A percentile compares a stretch with the other conserved stretches of the same genome.
Conservation (phyloP, 169 alveolate genomes). For the Amoebophrya sp. region DNA sequence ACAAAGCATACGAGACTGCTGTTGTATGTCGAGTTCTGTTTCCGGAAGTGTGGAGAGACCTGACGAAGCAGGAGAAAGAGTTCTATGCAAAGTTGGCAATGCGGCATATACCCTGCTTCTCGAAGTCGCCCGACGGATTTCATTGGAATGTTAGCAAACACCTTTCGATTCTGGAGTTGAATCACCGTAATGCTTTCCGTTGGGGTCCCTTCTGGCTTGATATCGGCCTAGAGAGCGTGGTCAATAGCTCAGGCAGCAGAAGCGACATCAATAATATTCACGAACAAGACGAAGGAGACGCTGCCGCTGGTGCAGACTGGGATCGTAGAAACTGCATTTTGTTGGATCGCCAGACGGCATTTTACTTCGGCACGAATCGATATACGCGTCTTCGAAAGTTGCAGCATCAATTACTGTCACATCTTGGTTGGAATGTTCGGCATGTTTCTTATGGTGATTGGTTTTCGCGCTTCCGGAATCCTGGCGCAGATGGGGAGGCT, state of each 20-base stretch:
- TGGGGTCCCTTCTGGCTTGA: background rate
- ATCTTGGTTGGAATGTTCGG: background rate
- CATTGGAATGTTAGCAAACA: background rate
- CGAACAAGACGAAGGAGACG: too few relatives aligned
- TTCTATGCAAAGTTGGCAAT: background rate
- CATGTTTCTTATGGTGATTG: background rate
- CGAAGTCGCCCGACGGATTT: background rate
- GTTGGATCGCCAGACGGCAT: background rate
- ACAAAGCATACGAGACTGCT: background rate
- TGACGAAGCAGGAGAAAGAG: background rate
- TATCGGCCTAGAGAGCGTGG: background rate
- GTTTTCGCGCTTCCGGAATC: background rate
- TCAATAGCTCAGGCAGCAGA: too few relatives aligned
- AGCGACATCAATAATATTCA: too few relatives aligned
- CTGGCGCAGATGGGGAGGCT: background rate
- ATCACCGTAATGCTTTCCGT: background rate
- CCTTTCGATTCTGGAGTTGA: background rate
- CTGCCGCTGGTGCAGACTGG: background rate
- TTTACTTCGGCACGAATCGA: background rate
- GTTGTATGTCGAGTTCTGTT: background rate
- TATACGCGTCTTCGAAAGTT: background rate
- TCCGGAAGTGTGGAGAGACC: background rate
- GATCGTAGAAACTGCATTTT: background rate
- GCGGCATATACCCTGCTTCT: background rate
- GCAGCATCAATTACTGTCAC: background rate